Evolutionary conservation across 805 yeast species (phyloP).

Genomic region (Cyberlindnera suaveolens): DNA sequence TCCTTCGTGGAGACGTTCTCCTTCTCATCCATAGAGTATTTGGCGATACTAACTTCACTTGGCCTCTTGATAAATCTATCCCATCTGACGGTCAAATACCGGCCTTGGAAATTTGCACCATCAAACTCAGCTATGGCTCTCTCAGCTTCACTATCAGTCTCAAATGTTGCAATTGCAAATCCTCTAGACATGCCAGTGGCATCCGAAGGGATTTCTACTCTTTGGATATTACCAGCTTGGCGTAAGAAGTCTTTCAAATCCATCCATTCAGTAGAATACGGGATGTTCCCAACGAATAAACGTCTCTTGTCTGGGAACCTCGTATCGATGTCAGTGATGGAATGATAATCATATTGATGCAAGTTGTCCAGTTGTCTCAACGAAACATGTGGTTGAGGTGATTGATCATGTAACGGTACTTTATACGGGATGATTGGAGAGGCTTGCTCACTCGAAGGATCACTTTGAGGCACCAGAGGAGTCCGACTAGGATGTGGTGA

Average conservation of each 20-base stretch:
- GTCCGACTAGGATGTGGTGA: too few species aligned
- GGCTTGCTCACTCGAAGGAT: too few species aligned
- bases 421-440: too few species aligned
- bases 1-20: not conserved
- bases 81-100: constrained; percentile 53
- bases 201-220: constrained; percentile 33
- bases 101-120: constrained; percentile 49
- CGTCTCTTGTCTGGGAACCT: constrained; percentile 30
- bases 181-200: constrained; percentile 43
- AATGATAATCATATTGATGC: constrained; percentile 21
- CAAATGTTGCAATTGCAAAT: constrained; percentile 57
- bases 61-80: constrained; percentile 41
- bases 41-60: constrained; percentile 9
- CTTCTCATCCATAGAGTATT: not conserved
- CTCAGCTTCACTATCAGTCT: constrained; percentile 38
- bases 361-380: constrained; percentile 12
- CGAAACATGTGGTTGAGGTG: constrained; percentile 9
- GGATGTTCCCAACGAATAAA: constrained; percentile 51
- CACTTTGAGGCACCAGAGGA: too few species aligned
- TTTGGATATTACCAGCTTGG: constrained; percentile 13
- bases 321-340: constrained; percentile 15
- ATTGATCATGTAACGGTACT: not conserved
- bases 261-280: constrained; percentile 38
- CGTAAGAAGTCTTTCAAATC: constrained; percentile 32
- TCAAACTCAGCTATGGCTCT: constrained; percentile 45